Conservation (phyloP, 2,329 filamentous ascomycete genomes). For the Colletotrichum karsti region DNA sequence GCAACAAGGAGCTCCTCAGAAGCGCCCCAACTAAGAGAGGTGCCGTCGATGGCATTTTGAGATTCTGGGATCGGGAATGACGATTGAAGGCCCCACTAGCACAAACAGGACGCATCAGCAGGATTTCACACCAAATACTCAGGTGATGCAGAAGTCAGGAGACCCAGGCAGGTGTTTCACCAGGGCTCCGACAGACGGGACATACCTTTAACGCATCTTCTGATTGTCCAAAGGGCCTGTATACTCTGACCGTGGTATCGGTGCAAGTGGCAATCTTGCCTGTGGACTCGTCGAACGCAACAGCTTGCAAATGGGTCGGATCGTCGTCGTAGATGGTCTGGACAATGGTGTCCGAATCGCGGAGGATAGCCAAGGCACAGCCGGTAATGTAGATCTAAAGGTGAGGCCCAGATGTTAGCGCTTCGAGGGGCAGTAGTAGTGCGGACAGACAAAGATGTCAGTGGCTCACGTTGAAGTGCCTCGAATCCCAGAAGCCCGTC, state of each 20-base stretch:
- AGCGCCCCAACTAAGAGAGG: constrained; percentile 82
- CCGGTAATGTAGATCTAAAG: constrained; percentile 87
- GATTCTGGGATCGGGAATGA: constrained; percentile 56
- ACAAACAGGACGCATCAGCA: background rate
- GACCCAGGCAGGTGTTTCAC: background rate
- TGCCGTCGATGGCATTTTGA: constrained; percentile 45
- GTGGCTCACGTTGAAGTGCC: constrained; percentile 74
- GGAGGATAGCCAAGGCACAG: constrained; percentile 85
- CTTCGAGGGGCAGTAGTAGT: constrained; percentile 4
- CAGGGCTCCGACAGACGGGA: background rate
- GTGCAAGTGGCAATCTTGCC: constrained; percentile 87
- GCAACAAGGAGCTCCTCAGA: constrained; percentile 86
- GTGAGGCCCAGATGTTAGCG: constrained; percentile 8
- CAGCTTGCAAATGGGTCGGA: constrained; percentile 71
- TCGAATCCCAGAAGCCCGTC: constrained; percentile 76
- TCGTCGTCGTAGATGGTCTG: constrained; percentile 93
- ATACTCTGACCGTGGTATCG: constrained; percentile 73
- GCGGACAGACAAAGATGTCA: background rate
- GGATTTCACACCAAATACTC: background rate
- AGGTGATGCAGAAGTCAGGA: background rate
- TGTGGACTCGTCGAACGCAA: constrained; percentile 81
- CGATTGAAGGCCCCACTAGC: constrained; percentile 71
- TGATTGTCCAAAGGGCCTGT: constrained; percentile 76
- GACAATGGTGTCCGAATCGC: constrained; percentile 76
- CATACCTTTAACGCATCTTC: constrained; percentile 79